Conservation (phyloP, 306 rosid species). For the Fragaria vesca region DNA sequence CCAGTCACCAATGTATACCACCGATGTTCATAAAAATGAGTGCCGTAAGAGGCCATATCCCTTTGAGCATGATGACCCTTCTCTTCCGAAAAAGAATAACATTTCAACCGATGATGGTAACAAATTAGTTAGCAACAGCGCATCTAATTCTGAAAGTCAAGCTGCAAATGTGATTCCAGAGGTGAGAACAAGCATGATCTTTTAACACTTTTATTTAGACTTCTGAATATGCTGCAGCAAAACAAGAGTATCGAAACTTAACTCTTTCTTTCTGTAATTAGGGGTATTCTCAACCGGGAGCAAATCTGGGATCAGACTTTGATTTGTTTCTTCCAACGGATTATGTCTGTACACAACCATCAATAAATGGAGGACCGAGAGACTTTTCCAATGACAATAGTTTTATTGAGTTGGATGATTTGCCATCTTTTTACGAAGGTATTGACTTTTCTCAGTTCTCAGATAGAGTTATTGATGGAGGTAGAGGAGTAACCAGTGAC, state of each 20-base stretch:
- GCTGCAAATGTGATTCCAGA: neutral
- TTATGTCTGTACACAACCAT: neutral
- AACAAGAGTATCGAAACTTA: conserved; percentile 8
- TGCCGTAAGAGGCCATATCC: neutral
- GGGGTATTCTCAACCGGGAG: neutral
- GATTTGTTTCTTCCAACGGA: neutral
- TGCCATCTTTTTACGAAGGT: neutral
- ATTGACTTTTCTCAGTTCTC: conserved; percentile 15
- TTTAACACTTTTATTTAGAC: conserved; percentile 4
- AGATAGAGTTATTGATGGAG: conserved; percentile 13
- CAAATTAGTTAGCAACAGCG: neutral
- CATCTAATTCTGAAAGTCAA: neutral
- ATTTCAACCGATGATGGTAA: neutral
- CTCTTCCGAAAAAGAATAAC: neutral
- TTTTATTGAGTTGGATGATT: conserved; percentile 8
- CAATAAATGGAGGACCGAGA: neutral
- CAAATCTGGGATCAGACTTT: neutral
- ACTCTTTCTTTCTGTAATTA: conserved; percentile 25
- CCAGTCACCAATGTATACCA: neutral
- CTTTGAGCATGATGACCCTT: neutral
- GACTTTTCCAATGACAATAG: neutral
- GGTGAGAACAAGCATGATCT: conserved; percentile 39
- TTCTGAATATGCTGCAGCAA: neutral
- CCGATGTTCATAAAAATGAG: neutral
- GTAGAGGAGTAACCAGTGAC: conserved; percentile 33